Percentiles rank a stretch among this genome's conserved stretches.
phyloP scores from a whole-genome alignment of 495 filamentous ascomycete species.

The Cudoniella acicularis region DNA sequence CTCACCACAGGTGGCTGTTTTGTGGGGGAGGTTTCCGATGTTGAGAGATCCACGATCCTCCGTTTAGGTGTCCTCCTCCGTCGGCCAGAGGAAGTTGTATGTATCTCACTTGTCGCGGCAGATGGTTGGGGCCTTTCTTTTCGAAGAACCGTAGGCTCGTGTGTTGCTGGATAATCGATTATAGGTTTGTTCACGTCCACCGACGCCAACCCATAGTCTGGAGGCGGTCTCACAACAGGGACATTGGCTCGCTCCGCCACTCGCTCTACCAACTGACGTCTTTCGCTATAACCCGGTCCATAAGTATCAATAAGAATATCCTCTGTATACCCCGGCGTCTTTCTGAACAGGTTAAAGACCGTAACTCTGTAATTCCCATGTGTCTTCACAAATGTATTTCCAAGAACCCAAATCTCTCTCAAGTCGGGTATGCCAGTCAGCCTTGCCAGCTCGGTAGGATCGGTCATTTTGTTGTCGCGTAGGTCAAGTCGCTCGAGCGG shows the following conservation, averaged over 20 bases:
- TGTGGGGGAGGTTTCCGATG: slow-evolving; percentile 46
- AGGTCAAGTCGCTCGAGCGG: slow-evolving; percentile 88
- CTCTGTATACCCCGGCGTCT: slow-evolving; percentile 83
- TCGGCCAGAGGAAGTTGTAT: slow-evolving; percentile 41
- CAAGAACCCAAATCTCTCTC: slow-evolving; percentile 83
- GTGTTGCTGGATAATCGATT: slow-evolving; percentile 41
- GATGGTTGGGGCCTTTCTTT: slow-evolving; percentile 45
- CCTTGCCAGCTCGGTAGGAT: slow-evolving; percentile 86
- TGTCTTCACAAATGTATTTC: slow-evolving; percentile 86
- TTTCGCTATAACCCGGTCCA: slow-evolving; percentile 76
- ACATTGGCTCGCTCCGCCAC: slow-evolving; percentile 68
- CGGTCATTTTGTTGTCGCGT: slow-evolving; percentile 84
- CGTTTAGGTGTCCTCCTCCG: slow-evolving; percentile 57
- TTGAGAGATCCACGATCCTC: slow-evolving; percentile 79
- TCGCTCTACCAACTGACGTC: slow-evolving; percentile 79
- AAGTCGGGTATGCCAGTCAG: slow-evolving; percentile 89
- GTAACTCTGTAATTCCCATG: slow-evolving; percentile 79
- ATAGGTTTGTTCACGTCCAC: slow-evolving; percentile 62
- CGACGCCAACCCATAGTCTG: slow-evolving; percentile 52
- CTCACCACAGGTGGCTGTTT: slow-evolving; percentile 13
- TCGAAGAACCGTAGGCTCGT: slow-evolving; percentile 44
- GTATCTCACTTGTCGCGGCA: slow-evolving; percentile 44
- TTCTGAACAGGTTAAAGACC: slow-evolving; percentile 95
- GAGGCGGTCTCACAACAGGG: slow-evolving; percentile 66
- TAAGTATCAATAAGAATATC: slow-evolving; percentile 86